phyloP scores from a whole-genome alignment of 805 yeast species.

The Yamadazyma philogaea region DNA sequence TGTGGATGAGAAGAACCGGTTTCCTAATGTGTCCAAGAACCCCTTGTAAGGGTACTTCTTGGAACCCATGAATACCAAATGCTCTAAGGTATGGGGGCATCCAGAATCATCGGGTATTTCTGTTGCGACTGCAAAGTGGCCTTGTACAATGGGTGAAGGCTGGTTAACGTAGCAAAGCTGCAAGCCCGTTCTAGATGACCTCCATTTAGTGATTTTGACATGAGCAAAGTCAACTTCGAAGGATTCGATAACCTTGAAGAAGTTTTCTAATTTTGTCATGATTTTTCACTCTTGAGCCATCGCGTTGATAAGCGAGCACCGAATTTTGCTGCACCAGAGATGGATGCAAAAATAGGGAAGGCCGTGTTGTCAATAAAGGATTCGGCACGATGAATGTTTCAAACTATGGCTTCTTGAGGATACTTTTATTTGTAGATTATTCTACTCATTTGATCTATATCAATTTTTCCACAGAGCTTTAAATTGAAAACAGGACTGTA shows the following conservation, averaged over 20 bases:
- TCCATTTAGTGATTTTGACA: conserved; percentile 68
- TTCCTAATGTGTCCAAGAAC: conserved; percentile 79
- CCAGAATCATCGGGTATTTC: conserved; percentile 87
- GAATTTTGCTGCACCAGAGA: not conserved
- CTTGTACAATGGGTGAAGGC: conserved; percentile 84
- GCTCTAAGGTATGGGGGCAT: conserved; percentile 94
- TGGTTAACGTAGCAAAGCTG: conserved; percentile 74
- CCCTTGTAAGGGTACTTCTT: conserved; percentile 89
- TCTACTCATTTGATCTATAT: too few species aligned
- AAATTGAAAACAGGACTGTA: too few species aligned
- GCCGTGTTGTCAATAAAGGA: too few species aligned
- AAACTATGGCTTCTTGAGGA: too few species aligned
- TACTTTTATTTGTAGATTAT: too few species aligned
- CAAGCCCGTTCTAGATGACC: conserved; percentile 75
- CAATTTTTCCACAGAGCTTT: too few species aligned
- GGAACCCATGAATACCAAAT: conserved; percentile 92
- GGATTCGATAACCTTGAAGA: conserved; percentile 15
- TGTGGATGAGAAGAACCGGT: conserved; percentile 76
- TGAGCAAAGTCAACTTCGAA: conserved; percentile 78
- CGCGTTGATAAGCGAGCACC: conserved; percentile 7
- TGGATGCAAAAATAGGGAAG: too few species aligned
- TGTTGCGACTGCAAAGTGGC: conserved; percentile 95
- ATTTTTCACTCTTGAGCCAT: conserved; percentile 6
- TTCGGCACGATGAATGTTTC: too few species aligned
- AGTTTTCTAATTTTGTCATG: conserved; percentile 24